Evolutionary conservation across 2,329 filamentous ascomycete genomes (phyloP).

Genomic region (Paraphaeosphaeria sporulosa): DNA sequence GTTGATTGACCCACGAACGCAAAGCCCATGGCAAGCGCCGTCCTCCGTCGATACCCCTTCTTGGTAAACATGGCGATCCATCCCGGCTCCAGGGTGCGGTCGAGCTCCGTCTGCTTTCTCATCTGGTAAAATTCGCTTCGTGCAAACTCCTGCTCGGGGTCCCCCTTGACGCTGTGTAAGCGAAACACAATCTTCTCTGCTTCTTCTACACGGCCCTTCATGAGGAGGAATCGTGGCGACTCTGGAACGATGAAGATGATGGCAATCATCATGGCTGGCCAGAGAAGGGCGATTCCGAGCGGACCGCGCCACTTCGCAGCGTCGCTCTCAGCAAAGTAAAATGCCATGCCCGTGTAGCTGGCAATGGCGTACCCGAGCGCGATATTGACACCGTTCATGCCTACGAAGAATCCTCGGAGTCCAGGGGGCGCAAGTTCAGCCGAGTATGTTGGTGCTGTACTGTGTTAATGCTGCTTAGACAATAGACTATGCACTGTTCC

Average conservation of each 20-base stretch:
- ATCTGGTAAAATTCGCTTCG: slow-evolving; percentile 37
- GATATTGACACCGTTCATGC: too few species aligned
- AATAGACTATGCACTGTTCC: slow-evolving; percentile 28
- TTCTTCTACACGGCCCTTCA: slow-evolving; percentile 61
- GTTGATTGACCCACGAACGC: slow-evolving; percentile 34
- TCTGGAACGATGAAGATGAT: slow-evolving; percentile 49
- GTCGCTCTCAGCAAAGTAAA: slow-evolving; percentile 7
- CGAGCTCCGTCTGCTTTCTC: slow-evolving; percentile 33
- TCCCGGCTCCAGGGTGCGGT: slow-evolving; percentile 26
- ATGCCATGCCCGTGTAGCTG: too few species aligned
- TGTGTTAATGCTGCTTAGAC: slow-evolving; percentile 3
- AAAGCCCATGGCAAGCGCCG: slow-evolving; percentile 28
- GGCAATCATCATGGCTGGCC: too few species aligned
- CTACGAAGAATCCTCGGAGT: too few species aligned
- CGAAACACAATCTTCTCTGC: slow-evolving; percentile 39
- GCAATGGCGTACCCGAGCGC: too few species aligned
- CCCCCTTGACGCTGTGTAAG: slow-evolving; percentile 27
- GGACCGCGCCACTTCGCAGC: slow-evolving; percentile 36
- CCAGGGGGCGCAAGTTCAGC: too few species aligned
- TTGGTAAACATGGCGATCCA: slow-evolving; percentile 33
- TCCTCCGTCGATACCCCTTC: slow-evolving; percentile 29
- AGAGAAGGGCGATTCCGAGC: slow-evolving; percentile 25
- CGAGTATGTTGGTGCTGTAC: too few species aligned
- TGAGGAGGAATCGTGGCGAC: slow-evolving; percentile 65
- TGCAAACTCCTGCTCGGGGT: slow-evolving; percentile 28